These are phyloP conservation scores for Salvia splendens DNA, from an alignment of 257 asterid genomes.

Conservation along the genomic window DNA sequence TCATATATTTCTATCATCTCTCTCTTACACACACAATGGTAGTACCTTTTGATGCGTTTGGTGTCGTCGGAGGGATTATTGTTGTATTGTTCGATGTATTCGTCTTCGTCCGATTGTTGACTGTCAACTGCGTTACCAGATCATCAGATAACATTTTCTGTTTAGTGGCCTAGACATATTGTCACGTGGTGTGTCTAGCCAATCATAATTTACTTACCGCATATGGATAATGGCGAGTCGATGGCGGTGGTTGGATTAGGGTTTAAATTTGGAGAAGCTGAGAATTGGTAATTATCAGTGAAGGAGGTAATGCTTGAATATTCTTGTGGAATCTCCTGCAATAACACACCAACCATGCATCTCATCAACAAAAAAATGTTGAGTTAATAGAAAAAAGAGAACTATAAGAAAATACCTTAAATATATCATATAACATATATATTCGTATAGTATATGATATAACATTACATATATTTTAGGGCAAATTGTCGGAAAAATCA, in stretches of 20 bases:
- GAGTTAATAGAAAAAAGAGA: too few relatives aligned
- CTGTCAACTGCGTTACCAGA: conserved; percentile 47
- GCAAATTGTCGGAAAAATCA: too few relatives aligned
- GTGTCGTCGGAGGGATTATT: conserved; percentile 44
- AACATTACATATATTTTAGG: too few relatives aligned
- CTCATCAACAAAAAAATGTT: neutral
- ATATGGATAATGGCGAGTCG: conserved; percentile 57
- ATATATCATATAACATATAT: too few relatives aligned
- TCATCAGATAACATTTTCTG: too few relatives aligned
- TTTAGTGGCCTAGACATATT: too few relatives aligned
- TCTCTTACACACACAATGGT: neutral
- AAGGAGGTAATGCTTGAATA: conserved; percentile 31
- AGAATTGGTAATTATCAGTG: conserved; percentile 7
- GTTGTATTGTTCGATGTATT: conserved; percentile 58
- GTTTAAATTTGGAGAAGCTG: conserved; percentile 36
- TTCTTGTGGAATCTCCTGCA: conserved; percentile 45
- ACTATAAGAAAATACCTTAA: too few relatives aligned
- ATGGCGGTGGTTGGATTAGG: conserved; percentile 40
- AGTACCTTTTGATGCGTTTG: conserved; percentile 59
- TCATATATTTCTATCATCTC: neutral
- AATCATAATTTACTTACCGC: conserved; percentile 42
- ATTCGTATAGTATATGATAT: too few relatives aligned
- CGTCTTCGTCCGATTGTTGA: conserved; percentile 71
- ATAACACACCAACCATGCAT: conserved; percentile 1
- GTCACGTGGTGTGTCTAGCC: too few relatives aligned